Evolutionary conservation across 1,284 basidiomycete species (phyloP), one percentile per base, ranked within the genome.

Genomic region (Sanguinoderma infundibulare): DNA sequence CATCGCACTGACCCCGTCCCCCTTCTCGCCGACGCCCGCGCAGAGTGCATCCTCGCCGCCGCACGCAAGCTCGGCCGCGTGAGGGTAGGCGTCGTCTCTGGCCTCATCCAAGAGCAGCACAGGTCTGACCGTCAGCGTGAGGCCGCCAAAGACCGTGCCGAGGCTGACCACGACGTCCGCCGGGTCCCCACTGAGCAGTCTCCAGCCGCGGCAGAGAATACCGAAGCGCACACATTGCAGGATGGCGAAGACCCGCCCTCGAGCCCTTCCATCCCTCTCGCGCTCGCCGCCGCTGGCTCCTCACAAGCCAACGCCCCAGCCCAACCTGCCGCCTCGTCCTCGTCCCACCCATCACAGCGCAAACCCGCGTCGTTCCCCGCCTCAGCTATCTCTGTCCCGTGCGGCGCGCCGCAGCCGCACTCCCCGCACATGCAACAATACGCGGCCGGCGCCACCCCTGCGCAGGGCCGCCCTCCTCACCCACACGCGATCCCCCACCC

Each of bases 31-130:
- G 87, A 89, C 64, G 87, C 87, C 1, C 80, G 85, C 20, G 75
- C 82, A 0, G 87, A 89, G 64, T 86, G 86, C 66, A 70, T 88
- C 17, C 75, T 90, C 3, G 75, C 86, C 17, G 87, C 87, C 0
- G 83, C 86, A 2, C 79, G 84, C 15, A 83, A 77, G 57, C 76
- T 88, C 9, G 87, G 87, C 3, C 78, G 82, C 15, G 77, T 83
- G 61, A 79, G 86, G 9, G 82, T 83, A 1, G 78, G 76, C 7
- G 68, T 80, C 2, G 67, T 84, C 1, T 77, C 82, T 3, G 83
- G 83, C 22, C 59, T 67, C 42, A 57, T 63, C 28, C 62, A 63
- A 51, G 66, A 70, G 53, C 64, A 60, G 6, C 54, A 50, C 15
- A 36, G 58, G 26, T 20, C 36, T 26, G 62, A 63, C 32, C 59